These are phyloP conservation scores for Hortaea sp. DNA, from an alignment of 2,329 filamentous ascomycete species.

Conservation along the genomic window DNA sequence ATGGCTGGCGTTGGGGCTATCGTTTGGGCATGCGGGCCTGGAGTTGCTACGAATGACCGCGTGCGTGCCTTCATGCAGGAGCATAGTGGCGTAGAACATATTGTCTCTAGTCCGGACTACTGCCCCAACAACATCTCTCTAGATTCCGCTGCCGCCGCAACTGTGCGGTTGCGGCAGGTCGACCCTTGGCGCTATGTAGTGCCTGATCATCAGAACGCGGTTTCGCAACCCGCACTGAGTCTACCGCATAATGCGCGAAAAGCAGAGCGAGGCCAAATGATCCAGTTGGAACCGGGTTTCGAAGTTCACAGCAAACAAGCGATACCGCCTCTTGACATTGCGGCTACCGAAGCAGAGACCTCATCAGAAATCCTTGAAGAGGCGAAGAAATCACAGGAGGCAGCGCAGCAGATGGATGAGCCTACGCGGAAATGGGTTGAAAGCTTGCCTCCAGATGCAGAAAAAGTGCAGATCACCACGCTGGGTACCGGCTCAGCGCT, in stretches of 20 bases:
- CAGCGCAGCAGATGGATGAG: conserved; percentile 41
- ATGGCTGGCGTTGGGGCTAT: conserved; percentile 59
- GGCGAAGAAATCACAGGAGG: conserved; percentile 35
- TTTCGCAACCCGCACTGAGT: conserved; percentile 7
- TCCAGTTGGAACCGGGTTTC: conserved; percentile 28
- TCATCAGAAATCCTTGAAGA: conserved; percentile 42
- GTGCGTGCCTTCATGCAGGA: conserved; percentile 61
- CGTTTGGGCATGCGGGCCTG: conserved; percentile 72
- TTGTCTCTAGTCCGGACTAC: conserved; percentile 64
- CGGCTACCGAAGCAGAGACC: conserved; percentile 33
- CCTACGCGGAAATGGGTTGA: conserved; percentile 45
- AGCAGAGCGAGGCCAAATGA: conserved; percentile 24
- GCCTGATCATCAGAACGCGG: conserved; percentile 54
- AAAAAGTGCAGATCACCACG: conserved; percentile 72
- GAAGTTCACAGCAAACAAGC: conserved; percentile 38
- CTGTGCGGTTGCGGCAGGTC: conserved; percentile 59
- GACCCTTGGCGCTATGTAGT: conserved; percentile 65
- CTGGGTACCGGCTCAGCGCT: conserved; percentile 85
- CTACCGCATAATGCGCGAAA: conserved; percentile 15
- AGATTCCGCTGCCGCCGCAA: conserved; percentile 54
- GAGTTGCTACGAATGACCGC: conserved; percentile 51
- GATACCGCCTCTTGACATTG: conserved; percentile 41
- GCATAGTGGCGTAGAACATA: conserved; percentile 55
- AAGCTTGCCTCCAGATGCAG: conserved; percentile 52
- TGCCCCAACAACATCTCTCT: conserved; percentile 68